phyloP scores from a whole-genome alignment of 2,329 filamentous ascomycete genomes.

The Colletotrichum chrysophilum region DNA sequence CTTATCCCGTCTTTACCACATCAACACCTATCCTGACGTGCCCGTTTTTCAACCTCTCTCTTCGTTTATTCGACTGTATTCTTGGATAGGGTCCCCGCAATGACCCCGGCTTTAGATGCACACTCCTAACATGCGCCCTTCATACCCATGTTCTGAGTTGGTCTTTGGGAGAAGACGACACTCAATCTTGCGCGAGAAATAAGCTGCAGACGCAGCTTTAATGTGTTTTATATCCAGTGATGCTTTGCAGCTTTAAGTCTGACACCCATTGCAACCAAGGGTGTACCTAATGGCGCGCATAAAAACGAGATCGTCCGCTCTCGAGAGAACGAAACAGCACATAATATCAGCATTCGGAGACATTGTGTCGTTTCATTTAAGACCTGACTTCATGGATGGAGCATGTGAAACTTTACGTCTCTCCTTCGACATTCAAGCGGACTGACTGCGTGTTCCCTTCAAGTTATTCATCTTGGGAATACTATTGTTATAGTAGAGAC shows the following conservation, averaged over 20 bases:
- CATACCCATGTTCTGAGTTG: too few relatives aligned
- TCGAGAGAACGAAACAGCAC: too few relatives aligned
- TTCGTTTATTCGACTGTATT: background rate
- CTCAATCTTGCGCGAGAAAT: too few relatives aligned
- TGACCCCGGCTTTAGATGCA: background rate
- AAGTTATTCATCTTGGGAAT: background rate
- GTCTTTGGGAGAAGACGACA: too few relatives aligned
- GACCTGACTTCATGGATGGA: background rate
- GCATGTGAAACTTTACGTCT: too few relatives aligned
- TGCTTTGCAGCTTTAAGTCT: background rate
- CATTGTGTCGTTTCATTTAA: too few relatives aligned
- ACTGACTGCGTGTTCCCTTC: too few relatives aligned
- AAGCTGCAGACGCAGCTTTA: too few relatives aligned
- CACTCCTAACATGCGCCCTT: background rate
- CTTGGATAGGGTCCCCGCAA: background rate
- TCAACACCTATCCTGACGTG: fast-evolving
- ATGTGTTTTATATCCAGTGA: background rate
- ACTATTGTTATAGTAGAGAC: background rate
- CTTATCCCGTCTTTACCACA: fast-evolving
- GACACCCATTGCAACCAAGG: background rate
- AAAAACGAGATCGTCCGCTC: too few relatives aligned
- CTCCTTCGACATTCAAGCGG: too few relatives aligned
- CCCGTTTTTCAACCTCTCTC: fast-evolving
- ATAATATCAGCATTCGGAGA: fast-evolving
- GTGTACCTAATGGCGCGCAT: background rate